A percentile compares a stretch with the other conserved stretches of the same genome.
phyloP scores from a whole-genome alignment of 331 rosid species.

The Saraca asoca region DNA sequence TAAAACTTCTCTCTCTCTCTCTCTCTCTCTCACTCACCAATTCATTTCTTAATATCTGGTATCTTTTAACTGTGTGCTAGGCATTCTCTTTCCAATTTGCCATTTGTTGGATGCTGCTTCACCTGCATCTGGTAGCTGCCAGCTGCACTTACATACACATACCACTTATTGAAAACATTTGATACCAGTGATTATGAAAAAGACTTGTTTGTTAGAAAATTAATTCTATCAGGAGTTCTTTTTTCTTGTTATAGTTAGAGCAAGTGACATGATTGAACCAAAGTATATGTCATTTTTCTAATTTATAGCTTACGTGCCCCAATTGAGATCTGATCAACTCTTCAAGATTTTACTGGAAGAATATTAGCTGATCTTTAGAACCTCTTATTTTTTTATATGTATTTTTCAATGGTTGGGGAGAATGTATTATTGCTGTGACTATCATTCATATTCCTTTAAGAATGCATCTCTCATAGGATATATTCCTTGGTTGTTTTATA shows the following conservation, averaged over 20 bases:
- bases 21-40: no score
- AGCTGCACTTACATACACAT: constrained; percentile 55
- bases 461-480: not conserved
- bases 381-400: not conserved
- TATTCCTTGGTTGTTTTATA: not conserved
- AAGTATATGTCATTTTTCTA: constrained; percentile 47
- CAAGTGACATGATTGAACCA: constrained; percentile 45
- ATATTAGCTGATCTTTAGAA: not conserved
- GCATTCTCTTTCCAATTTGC: constrained; percentile 40
- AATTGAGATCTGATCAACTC: not conserved
- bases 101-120: constrained; percentile 50
- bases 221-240: constrained; percentile 35
- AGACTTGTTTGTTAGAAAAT: constrained; percentile 45
- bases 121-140: constrained; percentile 49
- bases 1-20: constrained; percentile 29
- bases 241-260: constrained; percentile 39
- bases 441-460: not conserved
- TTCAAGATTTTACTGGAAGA: not conserved
- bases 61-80: constrained; percentile 1
- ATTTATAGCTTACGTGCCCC: constrained; percentile 29
- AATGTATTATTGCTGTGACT: not conserved
- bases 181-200: constrained; percentile 53
- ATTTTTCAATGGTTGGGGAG: not conserved
- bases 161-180: constrained; percentile 48
- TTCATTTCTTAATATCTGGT: not conserved